Evolutionary conservation across 441 rosid genomes (phyloP), one percentile per base, ranked within the genome.

Genomic region (Pelargonium citronellum): DNA sequence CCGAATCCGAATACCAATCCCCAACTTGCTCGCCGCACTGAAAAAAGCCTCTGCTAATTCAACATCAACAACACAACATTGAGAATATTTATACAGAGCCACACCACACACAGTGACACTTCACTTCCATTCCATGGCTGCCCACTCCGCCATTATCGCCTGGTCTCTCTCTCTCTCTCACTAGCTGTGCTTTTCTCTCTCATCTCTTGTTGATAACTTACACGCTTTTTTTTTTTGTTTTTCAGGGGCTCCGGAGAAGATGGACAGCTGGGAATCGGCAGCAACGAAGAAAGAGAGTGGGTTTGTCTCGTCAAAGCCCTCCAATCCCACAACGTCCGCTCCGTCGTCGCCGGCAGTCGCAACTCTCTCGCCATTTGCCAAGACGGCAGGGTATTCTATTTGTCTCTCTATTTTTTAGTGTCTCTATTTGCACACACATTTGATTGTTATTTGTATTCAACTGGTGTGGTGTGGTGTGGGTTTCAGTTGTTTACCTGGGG

Each of bases 401-500:
- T 19, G 37, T 66, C 7, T 74, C 65, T 27, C 37, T 24, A 5
- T 39, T 37, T 65, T 55, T 0, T 37, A 0, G 9, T 41, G 53
- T 62, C 37, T 49, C 4, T 41, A 30, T 65, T 11, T 46, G 60
- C 51, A 55, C 46, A 22, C 65, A 67, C 11, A 24, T 20, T 71
- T 67, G 64, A 67, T 37, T 30, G 8, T 44, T 9, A 39, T 19
- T 0, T 22, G 44, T 22, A 17, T 24, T 15, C 41, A 13, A 22
- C 49, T 64, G n/a, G 5, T 53, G 11, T 16, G 16, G 49, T 69
- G 41, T 5, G 24, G 24, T 62, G 49, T 76, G 72, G 73, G 69
- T 75, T 6, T 49, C 77, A 95, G 99, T 76, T 95, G 90, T 95
- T 92, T 82, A 95, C 98, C 3, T 95, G 98, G 99, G 98, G 99